Evolutionary conservation across 768 basidiomycete species (phyloP), one percentile per base, ranked within the genome.

Genomic region (Amanita phalloides): DNA sequence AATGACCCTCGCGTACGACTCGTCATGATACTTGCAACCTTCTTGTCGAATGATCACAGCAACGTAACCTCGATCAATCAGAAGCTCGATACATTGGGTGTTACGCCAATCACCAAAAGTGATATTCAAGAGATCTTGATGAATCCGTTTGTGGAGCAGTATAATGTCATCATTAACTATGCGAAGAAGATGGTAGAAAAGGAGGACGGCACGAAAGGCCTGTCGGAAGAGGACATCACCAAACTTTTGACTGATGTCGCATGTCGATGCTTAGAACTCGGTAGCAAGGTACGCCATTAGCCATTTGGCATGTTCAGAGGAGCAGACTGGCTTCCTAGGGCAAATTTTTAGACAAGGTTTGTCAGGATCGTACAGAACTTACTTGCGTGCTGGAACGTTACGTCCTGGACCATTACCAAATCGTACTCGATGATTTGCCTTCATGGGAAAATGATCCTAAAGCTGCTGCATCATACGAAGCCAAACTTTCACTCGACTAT

Each of bases 21-120:
- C 20, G 84, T 85, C 49, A 79, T 93, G 66, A 72, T 90, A n/a
- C 71, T 88, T 51, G 77, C 79, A 13, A 70, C 83, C 17, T 86
- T 84, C 64, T 68, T 81, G 32, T 56, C 66, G 14, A 64, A 68
- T 41, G 69, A 71, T 49, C 61, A 64, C 48, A 65, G 65, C 49
- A 63, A 61, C 17, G 55, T 65, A 10, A 54, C 58, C 26, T 62
- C 68, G 1, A 65, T 78, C 50, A 71, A 71, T 47, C 62, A 67
- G 38, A 79, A 78, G 56, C 67, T 88, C 45, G 79, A 84, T 48
- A 61, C 68, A 11, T 64, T 85, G 28, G 72, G 72, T 25, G 63
- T 90, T 21, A 66, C 67, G 0, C 84, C 82, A 8, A 51, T 88
- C 47, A 78, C 76, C 39, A 68, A 66, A 54, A 68, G 71, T 51